phyloP scores from a whole-genome alignment of 1,284 basidiomycete species.

The Cryptococcus sp. region DNA sequence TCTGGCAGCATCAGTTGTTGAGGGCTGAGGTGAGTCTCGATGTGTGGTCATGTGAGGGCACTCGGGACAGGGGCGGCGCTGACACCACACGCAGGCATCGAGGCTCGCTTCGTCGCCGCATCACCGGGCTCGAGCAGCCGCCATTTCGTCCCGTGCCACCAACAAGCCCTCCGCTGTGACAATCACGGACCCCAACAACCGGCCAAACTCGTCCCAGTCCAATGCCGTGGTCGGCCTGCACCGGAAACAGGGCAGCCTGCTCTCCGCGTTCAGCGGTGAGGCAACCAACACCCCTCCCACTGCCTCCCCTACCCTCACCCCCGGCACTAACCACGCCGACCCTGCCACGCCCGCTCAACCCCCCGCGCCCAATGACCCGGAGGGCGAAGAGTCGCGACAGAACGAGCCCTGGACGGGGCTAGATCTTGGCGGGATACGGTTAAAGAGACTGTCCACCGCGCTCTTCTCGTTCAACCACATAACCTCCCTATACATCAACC shows the following conservation, averaged over 20 bases:
- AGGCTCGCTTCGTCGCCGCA: slow-evolving; percentile 55
- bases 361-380: slow-evolving; percentile 32
- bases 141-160: slow-evolving; percentile 55
- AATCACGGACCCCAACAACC: slow-evolving; percentile 52
- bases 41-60: not conserved
- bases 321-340: slow-evolving; percentile 25
- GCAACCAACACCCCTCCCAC: slow-evolving; percentile 25
- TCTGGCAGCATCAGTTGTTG: slow-evolving; percentile 51
- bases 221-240: slow-evolving; percentile 49
- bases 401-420: slow-evolving; percentile 74
- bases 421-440: slow-evolving; percentile 92
- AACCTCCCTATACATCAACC: slow-evolving; percentile 93
- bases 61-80: not conserved
- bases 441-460: slow-evolving; percentile 82
- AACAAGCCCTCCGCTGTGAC: slow-evolving; percentile 52
- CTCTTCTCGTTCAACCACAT: slow-evolving; percentile 92
- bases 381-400: slow-evolving; percentile 28
- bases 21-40: slow-evolving; percentile 37
- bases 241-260: slow-evolving; percentile 38
- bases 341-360: slow-evolving; percentile 35
- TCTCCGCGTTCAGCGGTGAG: slow-evolving; percentile 27
- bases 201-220: slow-evolving; percentile 26
- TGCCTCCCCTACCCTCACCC: slow-evolving; percentile 19
- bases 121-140: slow-evolving; percentile 57
- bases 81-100: slow-evolving; percentile 45